Base-by-base conservation (phyloP, 2,329 filamentous ascomycete species). In the Aspergillus sp. region DNA sequence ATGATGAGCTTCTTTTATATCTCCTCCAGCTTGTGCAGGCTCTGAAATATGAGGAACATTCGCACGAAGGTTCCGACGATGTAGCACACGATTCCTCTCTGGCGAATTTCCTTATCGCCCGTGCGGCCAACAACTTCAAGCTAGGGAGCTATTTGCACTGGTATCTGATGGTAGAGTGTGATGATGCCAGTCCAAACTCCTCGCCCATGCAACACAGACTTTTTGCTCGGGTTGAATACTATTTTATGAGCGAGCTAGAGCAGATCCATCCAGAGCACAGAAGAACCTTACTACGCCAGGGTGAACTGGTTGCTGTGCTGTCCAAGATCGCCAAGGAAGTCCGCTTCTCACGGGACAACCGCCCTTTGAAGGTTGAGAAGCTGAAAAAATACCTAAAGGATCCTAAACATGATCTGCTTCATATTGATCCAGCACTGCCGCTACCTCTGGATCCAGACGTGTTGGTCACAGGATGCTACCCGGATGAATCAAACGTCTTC, bases 121-220 rank as follows among this genome's bases (percentile, higher is more conserved):
- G 94, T 32, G 95, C 94, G 3, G 88, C 89, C 13, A 85, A 87
- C 56, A 97, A 96, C 66, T 89, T 97, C 64, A 87, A 88, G 54
- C 81, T 99, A 1, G 94, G 93, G 25, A 99, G 96, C 68, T 96
- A 95, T 73, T 84, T 99, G 49, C 90, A 97, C 70, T 99, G 94
- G 94, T 99, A 97, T 71, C 80, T 99, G 2, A 97, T 97, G 86
- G 94, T 99, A 1, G 95, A 99, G 73, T 95, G 92, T 61, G 91
- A 95, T 62, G 93, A 97, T 68, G 72, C 75, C 36, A 91, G 88
- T 59, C 84, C 85, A 3, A 88, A 91, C 41, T 89, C 92, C 62
- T 81, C 85, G 19, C 79, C 84, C 4, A 85, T 87, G 52, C 88
- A 93, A 66, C 88, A 89, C 43, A 89, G 89, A 57, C 85, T 97